Conservation (phyloP, 2,329 filamentous ascomycete genomes). For the Scedosporium aurantiacum region DNA sequence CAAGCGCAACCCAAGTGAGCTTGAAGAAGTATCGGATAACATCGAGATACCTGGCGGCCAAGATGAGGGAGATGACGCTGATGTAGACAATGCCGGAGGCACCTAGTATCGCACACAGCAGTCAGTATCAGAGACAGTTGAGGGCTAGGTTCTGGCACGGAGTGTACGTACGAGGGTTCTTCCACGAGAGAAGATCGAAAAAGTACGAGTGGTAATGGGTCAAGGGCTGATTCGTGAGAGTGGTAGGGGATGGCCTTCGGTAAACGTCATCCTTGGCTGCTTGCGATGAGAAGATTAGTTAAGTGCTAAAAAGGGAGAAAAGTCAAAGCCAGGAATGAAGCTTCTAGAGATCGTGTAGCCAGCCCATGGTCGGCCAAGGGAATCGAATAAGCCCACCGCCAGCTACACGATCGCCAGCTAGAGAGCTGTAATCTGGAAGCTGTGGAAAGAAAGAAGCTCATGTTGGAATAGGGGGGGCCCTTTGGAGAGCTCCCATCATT, state of each 20-base stretch:
- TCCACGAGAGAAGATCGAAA: slow-evolving; percentile 57
- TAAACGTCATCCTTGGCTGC: slow-evolving; percentile 31
- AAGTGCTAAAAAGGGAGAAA: not conserved
- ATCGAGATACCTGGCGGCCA: slow-evolving; percentile 55
- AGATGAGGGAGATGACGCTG: slow-evolving; percentile 46
- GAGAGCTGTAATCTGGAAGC: not conserved
- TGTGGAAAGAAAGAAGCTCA: not conserved
- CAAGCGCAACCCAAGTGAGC: slow-evolving; percentile 52
- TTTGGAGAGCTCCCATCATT: not conserved
- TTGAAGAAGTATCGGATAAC: slow-evolving; percentile 55
- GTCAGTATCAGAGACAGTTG: not conserved
- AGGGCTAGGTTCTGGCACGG: too few species aligned
- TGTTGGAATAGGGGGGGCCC: not conserved
- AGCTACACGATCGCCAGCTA: not conserved
- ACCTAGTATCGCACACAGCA: slow-evolving; percentile 26
- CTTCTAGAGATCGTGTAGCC: not conserved
- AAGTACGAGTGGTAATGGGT: slow-evolving; percentile 65
- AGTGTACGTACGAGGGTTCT: slow-evolving; percentile 48
- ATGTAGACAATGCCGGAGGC: slow-evolving; percentile 55
- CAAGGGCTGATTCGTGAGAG: slow-evolving; percentile 34
- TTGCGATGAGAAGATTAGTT: slow-evolving; percentile 19
- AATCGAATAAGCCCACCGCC: not conserved
- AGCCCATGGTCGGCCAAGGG: not conserved
- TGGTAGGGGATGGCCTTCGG: slow-evolving; percentile 18
- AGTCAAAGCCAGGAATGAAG: not conserved